phyloP scores from a whole-genome alignment of 495 filamentous ascomycete species.

The Penicillium diatomitis region DNA sequence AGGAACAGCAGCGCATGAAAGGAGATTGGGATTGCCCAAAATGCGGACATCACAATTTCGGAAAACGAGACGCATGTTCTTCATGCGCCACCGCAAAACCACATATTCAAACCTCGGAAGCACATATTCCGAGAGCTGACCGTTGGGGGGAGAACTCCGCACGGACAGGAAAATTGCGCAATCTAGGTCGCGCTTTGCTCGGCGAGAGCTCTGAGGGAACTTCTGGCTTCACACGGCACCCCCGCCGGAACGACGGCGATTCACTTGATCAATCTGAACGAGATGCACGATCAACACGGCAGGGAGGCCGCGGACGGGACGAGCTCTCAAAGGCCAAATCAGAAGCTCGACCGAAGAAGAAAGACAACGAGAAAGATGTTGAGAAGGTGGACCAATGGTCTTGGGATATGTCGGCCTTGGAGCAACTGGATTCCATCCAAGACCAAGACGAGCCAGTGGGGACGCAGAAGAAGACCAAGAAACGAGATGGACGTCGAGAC shows the following conservation, averaged over 20 bases:
- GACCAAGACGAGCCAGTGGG: conserved; percentile 4
- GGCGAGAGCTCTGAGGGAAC: conserved; percentile 2
- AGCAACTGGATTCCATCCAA: conserved; percentile 13
- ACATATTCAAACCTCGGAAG: neutral
- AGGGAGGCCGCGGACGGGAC: neutral
- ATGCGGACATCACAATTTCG: conserved; percentile 1
- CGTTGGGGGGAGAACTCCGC: neutral
- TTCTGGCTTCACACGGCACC: neutral
- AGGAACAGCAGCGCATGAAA: neutral
- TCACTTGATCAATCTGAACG: neutral
- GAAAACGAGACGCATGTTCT: neutral
- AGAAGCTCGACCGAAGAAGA: neutral
- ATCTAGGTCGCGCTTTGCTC: conserved; percentile 10
- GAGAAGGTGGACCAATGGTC: conserved; percentile 20
- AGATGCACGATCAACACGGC: neutral
- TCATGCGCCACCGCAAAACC: conserved; percentile 1
- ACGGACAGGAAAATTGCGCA: conserved; percentile 14
- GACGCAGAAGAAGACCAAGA: conserved; percentile 14
- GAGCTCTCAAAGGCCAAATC: conserved; percentile 1
- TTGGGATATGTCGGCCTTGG: conserved; percentile 28
- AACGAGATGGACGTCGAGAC: conserved; percentile 18
- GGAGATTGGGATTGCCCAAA: conserved; percentile 5
- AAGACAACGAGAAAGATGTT: neutral
- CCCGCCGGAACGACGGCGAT: too few species aligned
- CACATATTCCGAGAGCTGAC: neutral